Percentiles rank a stretch among this genome's conserved stretches.
These are phyloP conservation scores for Neospora caninum DNA, from an alignment of 169 alveolate species.

Conservation along the genomic window DNA sequence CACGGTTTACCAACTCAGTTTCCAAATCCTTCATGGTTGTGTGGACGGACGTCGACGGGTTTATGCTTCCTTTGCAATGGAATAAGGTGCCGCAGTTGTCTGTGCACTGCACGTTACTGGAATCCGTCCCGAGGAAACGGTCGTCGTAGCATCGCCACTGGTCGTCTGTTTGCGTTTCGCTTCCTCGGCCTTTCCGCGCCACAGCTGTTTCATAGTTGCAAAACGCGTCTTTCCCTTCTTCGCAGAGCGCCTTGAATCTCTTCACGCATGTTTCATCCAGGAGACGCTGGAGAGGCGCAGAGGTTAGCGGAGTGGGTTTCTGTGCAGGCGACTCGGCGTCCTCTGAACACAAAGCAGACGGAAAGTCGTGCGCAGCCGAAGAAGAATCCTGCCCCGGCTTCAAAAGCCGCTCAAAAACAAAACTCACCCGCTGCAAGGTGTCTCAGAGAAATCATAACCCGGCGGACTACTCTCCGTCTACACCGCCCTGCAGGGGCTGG, in stretches of 20 bases:
- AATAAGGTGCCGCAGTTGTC: not conserved
- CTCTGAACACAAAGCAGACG: no score
- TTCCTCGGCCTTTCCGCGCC: not conserved
- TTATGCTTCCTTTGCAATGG: not conserved
- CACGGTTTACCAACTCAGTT: not conserved
- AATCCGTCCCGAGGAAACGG: no score
- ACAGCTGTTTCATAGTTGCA: not conserved
- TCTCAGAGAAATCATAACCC: no score
- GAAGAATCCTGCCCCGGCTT: no score
- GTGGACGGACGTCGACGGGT: not conserved
- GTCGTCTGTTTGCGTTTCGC: not conserved
- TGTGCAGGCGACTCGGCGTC: no score
- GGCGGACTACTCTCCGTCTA: no score
- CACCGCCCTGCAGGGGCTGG: no score
- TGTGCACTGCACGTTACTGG: not conserved
- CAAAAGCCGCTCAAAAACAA: no score
- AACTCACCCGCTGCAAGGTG: no score
- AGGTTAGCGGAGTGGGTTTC: not conserved
- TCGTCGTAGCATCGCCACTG: conserved; percentile 27
- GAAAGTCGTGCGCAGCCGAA: no score
- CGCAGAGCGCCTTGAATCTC: not conserved
- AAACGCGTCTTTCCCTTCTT: not conserved
- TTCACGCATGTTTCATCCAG: not conserved
- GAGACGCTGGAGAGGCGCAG: not conserved
- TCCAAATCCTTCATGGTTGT: not conserved